Base-by-base conservation (phyloP, 768 basidiomycete species). In the Xanthoconium purpureum region DNA sequence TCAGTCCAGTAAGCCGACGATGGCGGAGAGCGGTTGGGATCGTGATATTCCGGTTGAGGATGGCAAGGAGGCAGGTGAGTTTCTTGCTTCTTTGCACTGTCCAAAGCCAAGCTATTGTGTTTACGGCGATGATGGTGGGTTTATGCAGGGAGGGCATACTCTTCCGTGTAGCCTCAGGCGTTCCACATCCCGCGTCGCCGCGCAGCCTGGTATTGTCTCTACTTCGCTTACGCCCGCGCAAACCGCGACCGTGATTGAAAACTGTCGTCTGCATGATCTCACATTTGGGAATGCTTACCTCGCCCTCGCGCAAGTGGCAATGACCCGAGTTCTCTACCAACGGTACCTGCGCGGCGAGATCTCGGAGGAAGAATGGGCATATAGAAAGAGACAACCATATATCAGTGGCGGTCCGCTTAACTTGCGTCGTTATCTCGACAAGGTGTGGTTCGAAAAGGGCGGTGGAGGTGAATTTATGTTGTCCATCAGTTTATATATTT, bases 251-350 rank as follows among this genome's bases (percentile, higher is more conserved):
- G 73, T 82, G 42, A 50, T 74, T 2, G 46, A 55, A 17, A 74
- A 66, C 33, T 83, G 82, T 59, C 77, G 77, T 43, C 61, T 65
- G 36, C 63, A 79, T 18, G 60, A 64, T 1, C 33, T 84, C 24
- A 83, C 83, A 0, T 79, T 85, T 38, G 83, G 83, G 1, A 76
- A 77, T 44, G 80, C 74, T 6, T 76, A 74, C 38, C 74, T 80
- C 3, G 71, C 80, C 4, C 71, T 85, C 20, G 77, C 72, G 2
- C 84, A 85, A 62, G 71, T 84, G 11, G 83, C 79, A 0, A 67
- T 80, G 50, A 73, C 82, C 6, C 79, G 83, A 1, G 60, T 84
- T 9, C 73, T 85, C 13, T 77, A 78, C 45, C 72, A 75, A 29
- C 74, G 71, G 36, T 81, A 77, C 56, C 60, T 79, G 13, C 73